These are phyloP conservation scores for Pleurotus eryngii DNA, from an alignment of 768 basidiomycete genomes.

Conservation along the genomic window DNA sequence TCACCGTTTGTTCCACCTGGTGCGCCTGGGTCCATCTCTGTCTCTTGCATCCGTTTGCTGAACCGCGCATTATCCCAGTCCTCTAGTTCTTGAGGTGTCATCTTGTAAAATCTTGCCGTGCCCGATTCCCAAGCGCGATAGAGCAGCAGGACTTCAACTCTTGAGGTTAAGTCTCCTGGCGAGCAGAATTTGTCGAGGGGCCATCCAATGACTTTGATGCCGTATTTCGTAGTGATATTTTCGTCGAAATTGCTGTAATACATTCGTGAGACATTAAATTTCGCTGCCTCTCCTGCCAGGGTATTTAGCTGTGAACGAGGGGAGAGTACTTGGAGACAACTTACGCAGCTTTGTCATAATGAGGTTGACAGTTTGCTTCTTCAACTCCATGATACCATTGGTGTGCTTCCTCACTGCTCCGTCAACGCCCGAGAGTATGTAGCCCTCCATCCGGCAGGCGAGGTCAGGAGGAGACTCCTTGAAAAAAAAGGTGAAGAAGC, in stretches of 20 bases:
- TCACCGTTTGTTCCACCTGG: neutral
- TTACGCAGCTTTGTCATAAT: slow-evolving; percentile 6
- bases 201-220: slow-evolving; percentile 17
- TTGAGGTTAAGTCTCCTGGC: slow-evolving; percentile 11
- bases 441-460: slow-evolving; percentile 6
- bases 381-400: neutral
- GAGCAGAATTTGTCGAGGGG: slow-evolving; percentile 14
- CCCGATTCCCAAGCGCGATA: slow-evolving; percentile 13
- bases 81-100: slow-evolving; percentile 10
- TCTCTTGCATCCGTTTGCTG: neutral
- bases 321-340: neutral
- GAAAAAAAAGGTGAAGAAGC: slow-evolving; percentile 5
- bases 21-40: neutral
- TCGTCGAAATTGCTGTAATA: slow-evolving; percentile 16
- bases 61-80: slow-evolving; percentile 5
- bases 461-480: slow-evolving; percentile 5
- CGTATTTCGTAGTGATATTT: slow-evolving; percentile 13
- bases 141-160: slow-evolving; percentile 11
- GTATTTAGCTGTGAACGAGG: neutral
- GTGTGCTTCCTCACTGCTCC: slow-evolving; percentile 7
- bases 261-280: slow-evolving; percentile 10
- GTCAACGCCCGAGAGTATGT: slow-evolving; percentile 10
- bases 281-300: neutral
- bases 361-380: neutral
- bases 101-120: slow-evolving; percentile 11